Base-by-base conservation (phyloP, 257 asterid genomes). In the Scutellaria barbata region DNA sequence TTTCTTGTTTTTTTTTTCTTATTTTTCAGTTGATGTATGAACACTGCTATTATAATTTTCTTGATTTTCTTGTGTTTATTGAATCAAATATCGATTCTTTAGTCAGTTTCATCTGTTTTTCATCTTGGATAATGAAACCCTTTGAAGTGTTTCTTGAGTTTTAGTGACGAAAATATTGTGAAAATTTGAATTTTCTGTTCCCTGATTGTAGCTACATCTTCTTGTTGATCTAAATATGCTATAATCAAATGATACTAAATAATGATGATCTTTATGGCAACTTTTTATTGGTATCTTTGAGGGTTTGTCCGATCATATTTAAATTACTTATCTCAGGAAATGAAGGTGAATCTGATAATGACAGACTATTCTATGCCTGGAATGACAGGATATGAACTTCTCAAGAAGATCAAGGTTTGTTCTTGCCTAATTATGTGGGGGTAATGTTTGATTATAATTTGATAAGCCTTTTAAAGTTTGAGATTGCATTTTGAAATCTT, bases 311-410 rank as follows among this genome's bases (percentile, higher is more conserved):
- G 25, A 68, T 43, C 5, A 35, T 58, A 30, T 52, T 46, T 55
- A 33, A 14, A 42, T 7, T 18, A 57, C 40, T 54, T 52, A 46
- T 71, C 72, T 8, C 83, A 92, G 96, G 92, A 68, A 16, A 61
- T 90, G 90, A 90, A 92, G 90, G 91, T 92, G 47, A 90, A 90
- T 86, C 81, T 90, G 74, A 86, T 90, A 60, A 73, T 92, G 76
- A 88, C 98, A 5, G 98, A 92, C 74, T 92, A 92, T 63, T 92
- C 98, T n/a, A 92, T 92, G 98, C 98, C 98, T 82, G 98, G 91
- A 63, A 92, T 92, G 98, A 90, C 97, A 35, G 98, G 98, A 41
- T 92, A 84, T 82, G 98, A 92, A 39, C 97, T 92, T 43, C 96
- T 92, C 7, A 89, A 92, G 75, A 88, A 77, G 89, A 88, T 92